phyloP scores from a whole-genome alignment of 116 monocot genomes.

The Cymodocea nodosa region DNA sequence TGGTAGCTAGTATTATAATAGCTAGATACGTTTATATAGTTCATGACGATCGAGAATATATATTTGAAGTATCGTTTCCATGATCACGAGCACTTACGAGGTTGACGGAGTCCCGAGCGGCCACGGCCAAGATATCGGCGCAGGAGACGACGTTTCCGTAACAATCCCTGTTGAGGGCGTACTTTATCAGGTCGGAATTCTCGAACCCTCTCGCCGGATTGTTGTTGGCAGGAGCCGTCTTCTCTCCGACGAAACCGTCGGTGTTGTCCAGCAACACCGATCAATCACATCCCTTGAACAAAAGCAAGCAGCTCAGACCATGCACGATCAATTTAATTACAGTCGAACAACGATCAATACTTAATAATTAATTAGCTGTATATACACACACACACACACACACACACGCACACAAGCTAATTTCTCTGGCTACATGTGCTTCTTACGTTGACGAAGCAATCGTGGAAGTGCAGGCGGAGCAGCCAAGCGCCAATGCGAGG shows the following conservation, averaged over 20 bases:
- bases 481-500: constrained; percentile 20
- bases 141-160: constrained; percentile 26
- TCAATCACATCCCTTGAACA: constrained; percentile 30
- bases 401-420: too few relatives aligned
- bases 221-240: constrained; percentile 13
- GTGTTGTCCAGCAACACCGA: constrained; percentile 23
- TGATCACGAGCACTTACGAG: constrained; percentile 13
- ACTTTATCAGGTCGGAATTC: constrained; percentile 26
- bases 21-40: not conserved
- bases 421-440: too few relatives aligned
- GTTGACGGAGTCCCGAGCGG: constrained; percentile 33
- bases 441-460: constrained; percentile 58
- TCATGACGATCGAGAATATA: not conserved
- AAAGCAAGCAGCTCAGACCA: too few relatives aligned
- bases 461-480: constrained; percentile 56
- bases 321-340: too few relatives aligned
- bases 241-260: constrained; percentile 19
- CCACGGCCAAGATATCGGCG: constrained; percentile 48
- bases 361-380: too few relatives aligned
- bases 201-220: constrained; percentile 22
- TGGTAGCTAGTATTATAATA: not conserved
- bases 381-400: too few relatives aligned
- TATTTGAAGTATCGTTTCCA: not conserved
- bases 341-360: too few relatives aligned
- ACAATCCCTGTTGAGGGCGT: constrained; percentile 17